These are phyloP conservation scores for Dactylis glomerata DNA, from an alignment of 176 grass and related monocot species.

Conservation along the genomic window DNA sequence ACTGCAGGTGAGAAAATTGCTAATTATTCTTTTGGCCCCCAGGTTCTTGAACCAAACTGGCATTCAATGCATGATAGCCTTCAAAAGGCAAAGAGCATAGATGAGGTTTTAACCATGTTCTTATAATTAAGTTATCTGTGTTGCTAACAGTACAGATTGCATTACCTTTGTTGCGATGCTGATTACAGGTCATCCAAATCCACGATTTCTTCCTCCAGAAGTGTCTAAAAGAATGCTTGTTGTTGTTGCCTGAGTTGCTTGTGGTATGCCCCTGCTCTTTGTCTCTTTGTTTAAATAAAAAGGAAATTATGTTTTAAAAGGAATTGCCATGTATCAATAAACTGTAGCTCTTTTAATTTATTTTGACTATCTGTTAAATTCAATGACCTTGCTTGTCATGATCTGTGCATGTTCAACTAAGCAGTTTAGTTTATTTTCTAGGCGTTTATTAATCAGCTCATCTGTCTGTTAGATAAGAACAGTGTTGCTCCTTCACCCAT, in stretches of 20 bases:
- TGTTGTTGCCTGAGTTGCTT: constrained; percentile 85
- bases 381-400: background rate
- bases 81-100: constrained; percentile 89
- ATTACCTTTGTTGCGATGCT: constrained; percentile 35
- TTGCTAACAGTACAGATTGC: background rate
- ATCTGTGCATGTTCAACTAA: background rate
- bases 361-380: background rate
- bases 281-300: background rate
- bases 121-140: background rate
- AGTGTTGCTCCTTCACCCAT: background rate
- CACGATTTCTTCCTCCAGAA: constrained; percentile 96
- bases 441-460: background rate
- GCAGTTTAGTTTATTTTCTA: background rate
- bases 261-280: constrained; percentile 47
- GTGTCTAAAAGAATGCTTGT: constrained; percentile 97
- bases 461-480: background rate
- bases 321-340: background rate
- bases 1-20: background rate
- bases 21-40: constrained; percentile 14
- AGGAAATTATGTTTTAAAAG: background rate
- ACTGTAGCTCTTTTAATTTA: background rate
- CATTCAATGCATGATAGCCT: constrained; percentile 83
- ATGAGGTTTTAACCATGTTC: constrained; percentile 63
- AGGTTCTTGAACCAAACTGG: constrained; percentile 99
- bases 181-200: constrained; percentile 88